These are phyloP conservation scores for Globisporangium spinosum DNA, from an alignment of 352 stramenopile genomes.

Conservation along the genomic window DNA sequence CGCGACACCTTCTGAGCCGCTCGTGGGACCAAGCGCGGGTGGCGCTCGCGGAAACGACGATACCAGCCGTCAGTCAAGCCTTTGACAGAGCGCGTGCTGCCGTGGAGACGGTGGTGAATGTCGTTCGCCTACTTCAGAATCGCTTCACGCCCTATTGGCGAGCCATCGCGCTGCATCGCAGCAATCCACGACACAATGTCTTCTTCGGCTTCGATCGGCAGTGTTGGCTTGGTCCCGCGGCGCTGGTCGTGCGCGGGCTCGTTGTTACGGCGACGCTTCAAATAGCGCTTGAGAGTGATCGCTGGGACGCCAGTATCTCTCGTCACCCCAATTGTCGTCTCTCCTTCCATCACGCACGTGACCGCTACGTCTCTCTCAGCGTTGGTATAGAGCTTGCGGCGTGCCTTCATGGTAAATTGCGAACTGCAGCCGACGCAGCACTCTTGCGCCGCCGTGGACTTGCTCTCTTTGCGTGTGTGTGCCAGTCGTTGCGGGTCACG, in stretches of 20 bases:
- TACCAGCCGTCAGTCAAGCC: conserved; percentile 9
- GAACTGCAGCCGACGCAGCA: not conserved
- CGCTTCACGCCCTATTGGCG: not conserved
- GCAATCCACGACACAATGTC: conserved; percentile 1
- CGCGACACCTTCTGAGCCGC: conserved; percentile 12
- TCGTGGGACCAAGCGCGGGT: conserved; percentile 3
- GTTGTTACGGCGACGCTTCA: too few species aligned
- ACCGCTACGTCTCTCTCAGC: not conserved
- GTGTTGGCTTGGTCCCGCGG: too few species aligned
- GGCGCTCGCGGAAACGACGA: conserved; percentile 4
- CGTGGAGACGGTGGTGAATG: conserved; percentile 7
- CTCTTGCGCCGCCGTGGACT: not conserved
- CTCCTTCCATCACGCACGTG: not conserved
- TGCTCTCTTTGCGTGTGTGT: not conserved
- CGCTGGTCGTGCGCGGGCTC: too few species aligned
- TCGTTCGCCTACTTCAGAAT: conserved; percentile 8
- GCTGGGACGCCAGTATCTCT: too few species aligned
- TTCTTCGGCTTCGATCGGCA: not conserved
- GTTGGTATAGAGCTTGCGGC: conserved; percentile 4
- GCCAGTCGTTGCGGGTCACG: not conserved
- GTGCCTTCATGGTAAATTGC: not conserved
- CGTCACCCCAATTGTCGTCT: not conserved
- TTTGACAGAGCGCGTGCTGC: conserved; percentile 6
- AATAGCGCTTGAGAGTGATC: too few species aligned
- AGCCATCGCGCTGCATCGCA: not conserved